A percentile compares a stretch with the other conserved stretches of the same genome.
phyloP scores from a whole-genome alignment of 148 eudicot genomes.

The Euryodendron excelsum region DNA sequence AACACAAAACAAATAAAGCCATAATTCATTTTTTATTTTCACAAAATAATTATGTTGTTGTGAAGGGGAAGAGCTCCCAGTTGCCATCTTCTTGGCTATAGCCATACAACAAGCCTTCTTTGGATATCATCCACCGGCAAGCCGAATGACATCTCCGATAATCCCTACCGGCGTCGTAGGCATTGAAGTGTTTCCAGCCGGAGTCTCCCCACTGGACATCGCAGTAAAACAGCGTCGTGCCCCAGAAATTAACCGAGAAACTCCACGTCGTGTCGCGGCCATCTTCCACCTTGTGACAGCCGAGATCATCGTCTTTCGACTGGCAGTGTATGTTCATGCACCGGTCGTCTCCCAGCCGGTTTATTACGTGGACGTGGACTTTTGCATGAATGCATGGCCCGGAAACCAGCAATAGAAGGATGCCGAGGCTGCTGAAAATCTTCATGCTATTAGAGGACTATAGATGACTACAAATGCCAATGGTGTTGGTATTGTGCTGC shows the following conservation, averaged over 20 bases:
- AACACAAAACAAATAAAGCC: too few species aligned
- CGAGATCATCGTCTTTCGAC: conserved; percentile 31
- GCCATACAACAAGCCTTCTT: conserved; percentile 19
- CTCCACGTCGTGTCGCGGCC: conserved; percentile 18
- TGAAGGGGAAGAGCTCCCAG: conserved; percentile 17
- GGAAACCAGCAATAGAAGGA: background rate
- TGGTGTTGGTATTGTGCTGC: background rate
- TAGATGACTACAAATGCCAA: background rate
- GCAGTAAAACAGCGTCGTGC: conserved; percentile 32
- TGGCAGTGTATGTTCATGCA: conserved; percentile 25
- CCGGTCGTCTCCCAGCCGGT: conserved; percentile 15
- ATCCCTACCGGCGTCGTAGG: conserved; percentile 22
- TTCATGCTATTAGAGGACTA: background rate
- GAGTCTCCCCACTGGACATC: conserved; percentile 23
- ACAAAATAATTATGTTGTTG: background rate
- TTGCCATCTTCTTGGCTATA: background rate
- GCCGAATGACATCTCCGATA: background rate
- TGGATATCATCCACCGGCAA: conserved; percentile 30
- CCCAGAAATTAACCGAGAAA: conserved; percentile 25
- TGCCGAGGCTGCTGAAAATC: background rate
- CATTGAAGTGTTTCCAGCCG: conserved; percentile 21
- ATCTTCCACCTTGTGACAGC: conserved; percentile 3
- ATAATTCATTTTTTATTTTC: too few species aligned
- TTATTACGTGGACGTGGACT: conserved; percentile 17
- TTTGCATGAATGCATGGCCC: background rate